Evolutionary conservation across 2,329 filamentous ascomycete genomes (phyloP).

Genomic region (Trichoderma sp.): DNA sequence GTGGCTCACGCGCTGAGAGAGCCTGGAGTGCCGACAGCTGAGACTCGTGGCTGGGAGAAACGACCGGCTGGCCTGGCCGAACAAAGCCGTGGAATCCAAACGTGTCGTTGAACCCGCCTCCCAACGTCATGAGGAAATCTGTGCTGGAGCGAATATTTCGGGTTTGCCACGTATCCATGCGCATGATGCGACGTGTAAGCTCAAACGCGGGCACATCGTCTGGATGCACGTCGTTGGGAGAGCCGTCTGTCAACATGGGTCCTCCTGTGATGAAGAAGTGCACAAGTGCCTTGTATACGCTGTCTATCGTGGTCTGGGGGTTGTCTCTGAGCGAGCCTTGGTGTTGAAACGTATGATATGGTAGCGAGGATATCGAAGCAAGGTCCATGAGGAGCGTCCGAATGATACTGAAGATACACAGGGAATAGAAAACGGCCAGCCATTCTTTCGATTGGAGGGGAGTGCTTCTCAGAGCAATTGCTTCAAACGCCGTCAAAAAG

Average conservation of each 20-base stretch:
- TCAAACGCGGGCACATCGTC: conserved; percentile 48
- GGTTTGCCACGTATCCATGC: conserved; percentile 50
- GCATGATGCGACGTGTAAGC: conserved; percentile 48
- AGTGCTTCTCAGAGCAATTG: conserved; percentile 43
- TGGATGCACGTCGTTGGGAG: conserved; percentile 44
- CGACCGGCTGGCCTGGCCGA: conserved; percentile 26
- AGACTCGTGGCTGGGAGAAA: neutral
- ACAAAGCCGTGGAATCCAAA: conserved; percentile 40
- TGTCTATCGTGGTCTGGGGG: conserved; percentile 44
- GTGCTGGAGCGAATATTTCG: conserved; percentile 49
- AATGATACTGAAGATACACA: conserved; percentile 61
- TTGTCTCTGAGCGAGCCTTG: conserved; percentile 18
- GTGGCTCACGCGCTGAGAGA: conserved; percentile 12
- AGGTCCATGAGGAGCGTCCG: conserved; percentile 55
- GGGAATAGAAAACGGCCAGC: conserved; percentile 55
- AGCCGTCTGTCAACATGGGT: conserved; percentile 49
- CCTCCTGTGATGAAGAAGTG: conserved; percentile 49
- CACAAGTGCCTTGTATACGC: conserved; percentile 55
- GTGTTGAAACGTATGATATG: conserved; percentile 22
- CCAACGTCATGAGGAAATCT: conserved; percentile 54
- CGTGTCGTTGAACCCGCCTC: conserved; percentile 45
- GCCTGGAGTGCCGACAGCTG: conserved; percentile 6
- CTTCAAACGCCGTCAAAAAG: conserved; percentile 57
- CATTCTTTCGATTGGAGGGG: conserved; percentile 47
- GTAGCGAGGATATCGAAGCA: conserved; percentile 26